Conservation (phyloP, 2,329 filamentous ascomycete species). For the Aschersonia sp. region DNA sequence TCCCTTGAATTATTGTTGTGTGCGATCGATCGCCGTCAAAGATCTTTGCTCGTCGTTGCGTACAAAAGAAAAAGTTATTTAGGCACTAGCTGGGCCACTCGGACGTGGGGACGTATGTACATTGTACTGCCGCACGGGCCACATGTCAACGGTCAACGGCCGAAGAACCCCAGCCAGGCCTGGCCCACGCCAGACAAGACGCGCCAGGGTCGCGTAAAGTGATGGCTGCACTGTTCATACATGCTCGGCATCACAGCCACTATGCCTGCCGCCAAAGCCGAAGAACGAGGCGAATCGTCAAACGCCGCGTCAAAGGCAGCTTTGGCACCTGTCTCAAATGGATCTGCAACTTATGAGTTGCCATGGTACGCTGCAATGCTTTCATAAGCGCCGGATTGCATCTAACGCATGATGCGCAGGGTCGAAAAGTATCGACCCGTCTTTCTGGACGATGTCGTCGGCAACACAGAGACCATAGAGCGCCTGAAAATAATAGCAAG, state of each 20-base stretch:
- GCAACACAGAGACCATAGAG: slow-evolving; percentile 95
- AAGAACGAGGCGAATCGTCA: slow-evolving; percentile 45
- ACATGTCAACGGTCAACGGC: too few relatives aligned
- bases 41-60: too few relatives aligned
- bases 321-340: slow-evolving; percentile 33
- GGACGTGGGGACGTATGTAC: too few relatives aligned
- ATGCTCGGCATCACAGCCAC: slow-evolving; percentile 8
- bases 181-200: slow-evolving; percentile 7
- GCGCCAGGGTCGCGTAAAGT: slow-evolving; percentile 25
- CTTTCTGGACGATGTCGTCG: slow-evolving; percentile 91
- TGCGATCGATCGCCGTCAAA: too few relatives aligned
- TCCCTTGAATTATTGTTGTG: too few relatives aligned
- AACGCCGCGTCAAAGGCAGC: slow-evolving; percentile 43
- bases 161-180: too few relatives aligned
- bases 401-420: slow-evolving; percentile 34
- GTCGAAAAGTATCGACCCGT: slow-evolving; percentile 96
- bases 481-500: slow-evolving; percentile 95
- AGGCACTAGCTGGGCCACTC: not conserved
- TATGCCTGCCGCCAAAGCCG: slow-evolving; percentile 35
- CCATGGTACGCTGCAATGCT: slow-evolving; percentile 44
- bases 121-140: too few relatives aligned
- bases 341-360: slow-evolving; percentile 51
- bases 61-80: not conserved
- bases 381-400: not conserved
- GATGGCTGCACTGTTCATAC: slow-evolving; percentile 4